Evolutionary conservation across 1,284 basidiomycete genomes (phyloP).

Genomic region (Fomitopsis pinicola): DNA sequence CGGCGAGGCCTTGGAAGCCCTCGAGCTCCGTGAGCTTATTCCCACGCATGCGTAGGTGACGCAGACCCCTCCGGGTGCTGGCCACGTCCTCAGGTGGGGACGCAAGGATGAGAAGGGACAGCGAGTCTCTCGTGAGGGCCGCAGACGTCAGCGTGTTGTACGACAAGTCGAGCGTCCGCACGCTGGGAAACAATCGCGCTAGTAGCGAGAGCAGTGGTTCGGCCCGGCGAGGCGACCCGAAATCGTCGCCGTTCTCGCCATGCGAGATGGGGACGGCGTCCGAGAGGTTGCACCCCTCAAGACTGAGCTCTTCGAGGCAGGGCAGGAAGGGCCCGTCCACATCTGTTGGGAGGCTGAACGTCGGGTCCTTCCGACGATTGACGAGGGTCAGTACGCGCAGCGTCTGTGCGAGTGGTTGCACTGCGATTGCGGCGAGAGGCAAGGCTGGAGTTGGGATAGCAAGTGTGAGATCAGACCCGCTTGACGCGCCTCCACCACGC

Average conservation of each 20-base stretch:
- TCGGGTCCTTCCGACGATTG: constrained; percentile 61
- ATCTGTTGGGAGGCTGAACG: constrained; percentile 49
- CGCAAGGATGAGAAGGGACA: constrained; percentile 47
- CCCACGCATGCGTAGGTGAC: constrained; percentile 60
- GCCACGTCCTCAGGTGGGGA: constrained; percentile 5
- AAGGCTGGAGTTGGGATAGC: constrained; percentile 62
- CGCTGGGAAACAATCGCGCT: constrained; percentile 59
- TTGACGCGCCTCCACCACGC: constrained; percentile 11
- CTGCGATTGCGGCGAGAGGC: constrained; percentile 54
- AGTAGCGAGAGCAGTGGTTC: constrained; percentile 56
- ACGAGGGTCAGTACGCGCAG: constrained; percentile 59
- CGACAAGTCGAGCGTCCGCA: constrained; percentile 66
- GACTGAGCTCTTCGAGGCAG: constrained; percentile 60
- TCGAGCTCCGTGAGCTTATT: constrained; percentile 59
- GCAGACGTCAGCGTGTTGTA: constrained; percentile 61
- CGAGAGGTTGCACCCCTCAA: constrained; percentile 66
- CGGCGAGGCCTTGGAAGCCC: constrained; percentile 55
- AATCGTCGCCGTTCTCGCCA: constrained; percentile 23
- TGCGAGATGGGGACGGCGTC: constrained; percentile 48
- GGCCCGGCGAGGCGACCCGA: constrained; percentile 36
- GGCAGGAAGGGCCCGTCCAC: constrained; percentile 44
- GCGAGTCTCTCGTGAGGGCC: constrained; percentile 40
- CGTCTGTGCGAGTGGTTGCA: constrained; percentile 57
- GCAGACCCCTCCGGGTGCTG: constrained; percentile 44
- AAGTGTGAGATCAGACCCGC: constrained; percentile 36